Conservation (phyloP, 768 basidiomycete species). For the Suillus bovinus region DNA sequence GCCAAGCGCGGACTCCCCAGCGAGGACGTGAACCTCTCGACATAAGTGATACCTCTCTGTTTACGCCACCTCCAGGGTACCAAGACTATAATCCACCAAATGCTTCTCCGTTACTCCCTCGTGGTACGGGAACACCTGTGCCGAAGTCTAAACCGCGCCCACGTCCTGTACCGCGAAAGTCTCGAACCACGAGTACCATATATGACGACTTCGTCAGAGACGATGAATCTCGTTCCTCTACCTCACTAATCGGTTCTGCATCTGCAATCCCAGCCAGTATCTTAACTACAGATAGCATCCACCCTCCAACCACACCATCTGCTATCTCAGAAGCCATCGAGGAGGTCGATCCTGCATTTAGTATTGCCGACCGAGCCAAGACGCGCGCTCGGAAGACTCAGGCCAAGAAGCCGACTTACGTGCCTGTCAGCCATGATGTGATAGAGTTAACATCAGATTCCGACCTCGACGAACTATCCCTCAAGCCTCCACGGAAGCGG, state of each 20-base stretch:
- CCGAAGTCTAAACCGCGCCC: slow-evolving; percentile 29
- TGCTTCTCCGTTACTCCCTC: slow-evolving; percentile 12
- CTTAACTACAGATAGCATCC: slow-evolving; percentile 23
- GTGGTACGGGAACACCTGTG: slow-evolving; percentile 1
- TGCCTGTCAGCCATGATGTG: slow-evolving; percentile 28
- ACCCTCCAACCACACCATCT: slow-evolving; percentile 17
- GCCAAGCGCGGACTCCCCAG: slow-evolving; percentile 18
- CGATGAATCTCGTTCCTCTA: slow-evolving; percentile 12
- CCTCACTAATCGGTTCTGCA: slow-evolving; percentile 25
- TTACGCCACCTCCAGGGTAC: slow-evolving; percentile 23
- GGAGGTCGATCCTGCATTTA: slow-evolving; percentile 28
- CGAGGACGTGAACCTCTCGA: slow-evolving; percentile 9
- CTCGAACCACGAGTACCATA: slow-evolving; percentile 2
- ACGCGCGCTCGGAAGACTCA: slow-evolving; percentile 45
- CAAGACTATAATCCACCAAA: slow-evolving; percentile 13
- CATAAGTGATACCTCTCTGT: slow-evolving; percentile 22
- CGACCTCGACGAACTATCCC: slow-evolving; percentile 38
- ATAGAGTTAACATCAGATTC: slow-evolving; percentile 47
- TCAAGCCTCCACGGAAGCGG: slow-evolving; percentile 31
- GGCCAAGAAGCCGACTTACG: slow-evolving; percentile 15
- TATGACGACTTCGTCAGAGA: background rate
- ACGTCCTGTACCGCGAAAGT: slow-evolving; percentile 22
- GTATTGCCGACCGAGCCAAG: slow-evolving; percentile 61
- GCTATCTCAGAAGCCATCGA: slow-evolving; percentile 13
- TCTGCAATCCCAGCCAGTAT: slow-evolving; percentile 14